phyloP scores from a whole-genome alignment of 2,329 filamentous ascomycete genomes.

The Fusarium sacchari region DNA sequence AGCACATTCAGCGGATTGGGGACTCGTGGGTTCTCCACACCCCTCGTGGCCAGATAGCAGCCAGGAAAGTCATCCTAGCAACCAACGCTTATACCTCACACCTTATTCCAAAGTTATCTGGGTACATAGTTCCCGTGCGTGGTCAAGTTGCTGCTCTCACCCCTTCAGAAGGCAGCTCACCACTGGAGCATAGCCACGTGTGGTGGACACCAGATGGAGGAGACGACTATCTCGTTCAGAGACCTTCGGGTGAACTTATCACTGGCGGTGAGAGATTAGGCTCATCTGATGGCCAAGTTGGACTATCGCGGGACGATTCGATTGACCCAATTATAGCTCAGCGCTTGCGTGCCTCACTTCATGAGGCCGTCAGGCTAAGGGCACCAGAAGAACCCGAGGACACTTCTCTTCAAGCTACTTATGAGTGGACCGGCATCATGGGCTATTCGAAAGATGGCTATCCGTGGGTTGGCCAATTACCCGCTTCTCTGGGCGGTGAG shows the following conservation, averaged over 20 bases:
- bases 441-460: slow-evolving; percentile 74
- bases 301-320: slow-evolving; percentile 67
- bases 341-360: slow-evolving; percentile 63
- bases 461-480: slow-evolving; percentile 78
- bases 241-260: slow-evolving; percentile 70
- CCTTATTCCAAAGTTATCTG: slow-evolving; percentile 74
- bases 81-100: slow-evolving; percentile 87
- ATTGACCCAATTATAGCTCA: slow-evolving; percentile 65
- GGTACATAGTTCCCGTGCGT: slow-evolving; percentile 79
- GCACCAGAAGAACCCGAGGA: slow-evolving; percentile 48
- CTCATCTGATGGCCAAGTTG: slow-evolving; percentile 59
- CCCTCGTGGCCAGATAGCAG: slow-evolving; percentile 70
- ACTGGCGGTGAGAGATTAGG: slow-evolving; percentile 74
- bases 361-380: slow-evolving; percentile 55
- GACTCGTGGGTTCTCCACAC: slow-evolving; percentile 72
- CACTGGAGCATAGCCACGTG: slow-evolving; percentile 69
- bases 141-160: slow-evolving; percentile 76
- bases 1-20: slow-evolving; percentile 53
- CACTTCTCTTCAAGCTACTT: slow-evolving; percentile 60
- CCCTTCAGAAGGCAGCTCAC: slow-evolving; percentile 57
- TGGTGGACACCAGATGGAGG: slow-evolving; percentile 63
- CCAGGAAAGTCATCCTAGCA: slow-evolving; percentile 76
- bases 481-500: slow-evolving; percentile 57
- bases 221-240: slow-evolving; percentile 79
- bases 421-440: slow-evolving; percentile 86